phyloP scores from a whole-genome alignment of 257 asterid genomes.

The Solanum chmielewskii region DNA sequence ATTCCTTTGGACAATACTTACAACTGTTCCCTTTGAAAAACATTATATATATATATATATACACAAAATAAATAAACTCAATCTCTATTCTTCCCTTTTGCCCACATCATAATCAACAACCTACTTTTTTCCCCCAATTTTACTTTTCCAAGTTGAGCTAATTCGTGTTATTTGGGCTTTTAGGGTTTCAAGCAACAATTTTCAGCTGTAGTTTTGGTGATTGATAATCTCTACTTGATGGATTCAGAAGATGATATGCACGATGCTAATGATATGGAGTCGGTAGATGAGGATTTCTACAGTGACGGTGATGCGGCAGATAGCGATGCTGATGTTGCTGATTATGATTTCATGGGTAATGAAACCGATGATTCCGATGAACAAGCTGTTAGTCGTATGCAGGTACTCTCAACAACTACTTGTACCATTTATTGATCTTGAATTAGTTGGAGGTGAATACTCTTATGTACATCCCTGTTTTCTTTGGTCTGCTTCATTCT shows the following conservation, averaged over 20 bases:
- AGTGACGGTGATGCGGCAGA: conserved; percentile 47
- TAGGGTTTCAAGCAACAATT: background rate
- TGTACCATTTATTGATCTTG: background rate
- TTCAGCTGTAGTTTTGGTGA: background rate
- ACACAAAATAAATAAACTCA: background rate
- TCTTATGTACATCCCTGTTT: background rate
- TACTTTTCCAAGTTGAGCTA: background rate
- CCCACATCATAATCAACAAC: background rate
- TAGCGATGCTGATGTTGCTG: conserved; percentile 44
- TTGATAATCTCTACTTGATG: conserved; percentile 20
- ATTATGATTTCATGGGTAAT: conserved; percentile 51
- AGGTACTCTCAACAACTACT: conserved; percentile 23
- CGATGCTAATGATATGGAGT: conserved; percentile 74
- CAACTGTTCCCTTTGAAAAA: background rate
- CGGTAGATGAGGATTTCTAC: conserved; percentile 63
- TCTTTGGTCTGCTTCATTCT: background rate
- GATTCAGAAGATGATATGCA: conserved; percentile 93
- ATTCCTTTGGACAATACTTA: background rate
- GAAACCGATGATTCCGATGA: conserved; percentile 54
- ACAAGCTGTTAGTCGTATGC: conserved; percentile 41
- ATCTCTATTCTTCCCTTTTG: background rate
- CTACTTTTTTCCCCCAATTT: background rate
- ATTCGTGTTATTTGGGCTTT: background rate
- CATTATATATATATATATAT: background rate
- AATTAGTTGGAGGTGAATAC: background rate